Percentiles rank a stretch among this genome's conserved stretches.
Conservation (phyloP, 768 basidiomycete species). For the Cystobasidium ongulense region DNA sequence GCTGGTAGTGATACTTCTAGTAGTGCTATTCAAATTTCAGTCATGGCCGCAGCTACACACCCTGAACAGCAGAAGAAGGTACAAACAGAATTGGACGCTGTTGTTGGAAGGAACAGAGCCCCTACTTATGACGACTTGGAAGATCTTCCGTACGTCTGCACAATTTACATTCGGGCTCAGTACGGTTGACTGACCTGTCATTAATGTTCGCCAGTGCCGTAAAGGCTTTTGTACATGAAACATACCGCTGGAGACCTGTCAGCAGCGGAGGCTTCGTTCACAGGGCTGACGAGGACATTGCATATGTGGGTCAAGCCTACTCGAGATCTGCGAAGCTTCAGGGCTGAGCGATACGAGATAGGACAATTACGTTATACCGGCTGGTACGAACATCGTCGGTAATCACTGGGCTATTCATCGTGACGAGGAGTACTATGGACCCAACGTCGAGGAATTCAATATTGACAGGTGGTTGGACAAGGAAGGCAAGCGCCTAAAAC, state of each 20-base stretch:
- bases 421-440: slow-evolving; percentile 12
- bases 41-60: slow-evolving; percentile 33
- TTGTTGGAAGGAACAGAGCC: slow-evolving; percentile 24
- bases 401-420: slow-evolving; percentile 32
- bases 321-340: background rate
- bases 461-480: slow-evolving; percentile 9
- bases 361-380: slow-evolving; percentile 29
- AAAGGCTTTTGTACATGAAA: slow-evolving; percentile 29
- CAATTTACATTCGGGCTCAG: background rate
- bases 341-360: background rate
- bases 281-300: slow-evolving; percentile 10
- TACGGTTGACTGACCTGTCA: background rate
- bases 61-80: slow-evolving; percentile 29
- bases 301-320: background rate
- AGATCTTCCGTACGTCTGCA: slow-evolving; percentile 14
- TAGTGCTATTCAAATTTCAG: slow-evolving; percentile 29
- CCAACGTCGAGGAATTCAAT: slow-evolving; percentile 25
- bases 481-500: slow-evolving; percentile 9
- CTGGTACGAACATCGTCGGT: slow-evolving; percentile 24
- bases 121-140: slow-evolving; percentile 29
- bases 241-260: slow-evolving; percentile 33
- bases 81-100: slow-evolving; percentile 30
- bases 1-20: slow-evolving; percentile 32
- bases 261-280: slow-evolving; percentile 32
- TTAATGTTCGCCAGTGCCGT: background rate